A percentile compares a stretch with the other conserved stretches of the same genome.
These are phyloP conservation scores for Candida glucosophila DNA, from an alignment of 1,139 yeast species.

Conservation along the genomic window DNA sequence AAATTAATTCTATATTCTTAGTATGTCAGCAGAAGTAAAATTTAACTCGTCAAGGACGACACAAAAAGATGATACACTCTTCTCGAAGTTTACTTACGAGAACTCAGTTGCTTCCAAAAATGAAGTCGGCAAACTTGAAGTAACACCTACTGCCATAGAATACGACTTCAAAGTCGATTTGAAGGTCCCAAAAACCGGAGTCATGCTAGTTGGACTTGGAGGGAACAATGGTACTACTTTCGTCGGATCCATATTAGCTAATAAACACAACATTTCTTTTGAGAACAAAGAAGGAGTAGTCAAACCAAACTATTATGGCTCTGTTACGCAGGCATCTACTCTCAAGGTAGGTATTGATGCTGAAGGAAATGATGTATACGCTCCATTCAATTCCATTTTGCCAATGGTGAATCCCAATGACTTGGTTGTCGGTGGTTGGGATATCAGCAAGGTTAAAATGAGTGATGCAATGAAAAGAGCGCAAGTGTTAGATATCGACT, in stretches of 20 bases:
- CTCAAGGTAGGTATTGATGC: constrained; percentile 79
- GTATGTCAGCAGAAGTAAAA: constrained; percentile 24
- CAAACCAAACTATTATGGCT: constrained; percentile 85
- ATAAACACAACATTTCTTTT: constrained; percentile 70
- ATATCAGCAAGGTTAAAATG: constrained; percentile 65
- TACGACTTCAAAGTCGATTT: constrained; percentile 84
- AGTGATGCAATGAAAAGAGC: constrained; percentile 80
- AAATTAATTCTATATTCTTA: too few relatives aligned
- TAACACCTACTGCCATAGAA: constrained; percentile 64
- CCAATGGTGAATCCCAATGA: constrained; percentile 91
- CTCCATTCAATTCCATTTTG: constrained; percentile 82
- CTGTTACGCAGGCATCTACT: constrained; percentile 93
- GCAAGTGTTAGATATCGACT: constrained; percentile 75
- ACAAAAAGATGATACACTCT: constrained; percentile 50
- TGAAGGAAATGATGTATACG: constrained; percentile 80
- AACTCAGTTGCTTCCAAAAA: constrained; percentile 30
- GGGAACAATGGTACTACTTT: constrained; percentile 96
- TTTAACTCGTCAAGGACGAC: constrained; percentile 57
- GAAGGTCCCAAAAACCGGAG: constrained; percentile 77
- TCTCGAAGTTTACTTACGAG: constrained; percentile 54
- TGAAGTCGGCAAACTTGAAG: constrained; percentile 49
- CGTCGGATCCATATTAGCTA: constrained; percentile 78
- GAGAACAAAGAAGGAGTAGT: constrained; percentile 75
- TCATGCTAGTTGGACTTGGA: constrained; percentile 88
- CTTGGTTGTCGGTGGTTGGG: constrained; percentile 92